phyloP scores from a whole-genome alignment of 73 alveolate species.

The Tetrahymena malaccensis region DNA sequence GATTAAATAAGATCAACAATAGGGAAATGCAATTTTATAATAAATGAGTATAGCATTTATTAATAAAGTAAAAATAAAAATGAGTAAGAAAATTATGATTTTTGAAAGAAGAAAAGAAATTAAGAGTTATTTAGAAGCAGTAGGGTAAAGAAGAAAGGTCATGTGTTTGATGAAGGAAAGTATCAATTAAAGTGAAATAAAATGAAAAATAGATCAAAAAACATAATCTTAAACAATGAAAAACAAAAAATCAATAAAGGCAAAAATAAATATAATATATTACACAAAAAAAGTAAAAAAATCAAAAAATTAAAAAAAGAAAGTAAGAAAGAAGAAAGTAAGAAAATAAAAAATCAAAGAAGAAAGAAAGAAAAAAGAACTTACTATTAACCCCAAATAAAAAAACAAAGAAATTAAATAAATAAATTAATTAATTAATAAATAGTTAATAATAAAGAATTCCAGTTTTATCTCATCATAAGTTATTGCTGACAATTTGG shows the following conservation, averaged over 20 bases:
- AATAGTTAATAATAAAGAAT: background rate
- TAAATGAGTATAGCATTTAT: background rate
- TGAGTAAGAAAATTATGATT: background rate
- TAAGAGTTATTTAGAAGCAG: background rate
- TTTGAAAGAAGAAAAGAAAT: background rate
- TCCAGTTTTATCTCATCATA: background rate
- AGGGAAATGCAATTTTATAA: background rate
- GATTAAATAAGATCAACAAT: background rate
- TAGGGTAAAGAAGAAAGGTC: background rate
- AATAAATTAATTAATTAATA: background rate
- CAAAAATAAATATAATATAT: background rate
- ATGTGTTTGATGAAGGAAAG: background rate
- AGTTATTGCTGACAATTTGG: background rate
- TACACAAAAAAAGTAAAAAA: background rate
- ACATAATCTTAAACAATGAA: background rate
- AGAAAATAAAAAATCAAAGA: too few relatives aligned
- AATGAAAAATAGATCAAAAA: background rate
- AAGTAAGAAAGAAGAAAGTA: background rate
- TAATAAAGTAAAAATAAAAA: background rate
- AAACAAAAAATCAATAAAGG: background rate
- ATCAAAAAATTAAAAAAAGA: background rate
- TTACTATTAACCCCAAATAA: background rate
- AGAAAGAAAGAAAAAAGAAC: background rate
- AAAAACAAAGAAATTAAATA: background rate
- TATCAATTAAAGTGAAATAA: background rate